A percentile compares a stretch with the other conserved stretches of the same genome.
Conservation (phyloP, 1,284 basidiomycete genomes). For the Trametes sp. region DNA sequence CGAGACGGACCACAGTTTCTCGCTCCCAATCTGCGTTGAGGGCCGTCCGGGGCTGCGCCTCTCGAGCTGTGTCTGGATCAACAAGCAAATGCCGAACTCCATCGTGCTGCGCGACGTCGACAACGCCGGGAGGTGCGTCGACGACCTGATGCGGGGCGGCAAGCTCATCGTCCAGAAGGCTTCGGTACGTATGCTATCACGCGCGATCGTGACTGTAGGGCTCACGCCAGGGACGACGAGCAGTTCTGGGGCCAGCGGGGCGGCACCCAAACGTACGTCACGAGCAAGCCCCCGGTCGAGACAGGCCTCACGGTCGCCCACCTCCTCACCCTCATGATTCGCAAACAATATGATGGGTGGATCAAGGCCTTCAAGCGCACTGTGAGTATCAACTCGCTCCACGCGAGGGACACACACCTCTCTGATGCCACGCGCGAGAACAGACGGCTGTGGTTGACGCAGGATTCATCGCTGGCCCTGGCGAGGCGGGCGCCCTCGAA, state of each 20-base stretch:
- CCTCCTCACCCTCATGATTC: slow-evolving; percentile 1
- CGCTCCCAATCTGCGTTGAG: neutral
- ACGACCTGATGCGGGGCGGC: neutral
- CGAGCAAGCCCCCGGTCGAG: neutral
- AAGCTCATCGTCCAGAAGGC: slow-evolving; percentile 6
- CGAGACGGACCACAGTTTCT: neutral
- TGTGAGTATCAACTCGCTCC: neutral
- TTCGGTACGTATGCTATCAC: neutral
- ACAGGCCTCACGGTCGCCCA: slow-evolving; percentile 9
- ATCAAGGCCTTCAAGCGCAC: slow-evolving; percentile 1
- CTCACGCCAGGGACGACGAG: neutral
- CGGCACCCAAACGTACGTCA: neutral
- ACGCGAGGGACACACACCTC: too few relatives aligned
- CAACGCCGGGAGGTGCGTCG: slow-evolving; percentile 2
- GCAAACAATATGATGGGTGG: slow-evolving; percentile 14
- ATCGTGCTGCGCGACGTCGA: neutral
- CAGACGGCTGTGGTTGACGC: neutral
- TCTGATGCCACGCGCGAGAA: too few relatives aligned
- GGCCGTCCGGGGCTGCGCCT: neutral
- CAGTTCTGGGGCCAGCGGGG: slow-evolving; percentile 8
- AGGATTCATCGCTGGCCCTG: neutral
- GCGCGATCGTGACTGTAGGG: neutral
- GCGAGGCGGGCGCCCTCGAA: neutral
- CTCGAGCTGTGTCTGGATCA: neutral
- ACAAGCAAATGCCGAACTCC: slow-evolving; percentile 7